Conservation (phyloP, 331 rosid genomes). For the Prunus yedoensis region DNA sequence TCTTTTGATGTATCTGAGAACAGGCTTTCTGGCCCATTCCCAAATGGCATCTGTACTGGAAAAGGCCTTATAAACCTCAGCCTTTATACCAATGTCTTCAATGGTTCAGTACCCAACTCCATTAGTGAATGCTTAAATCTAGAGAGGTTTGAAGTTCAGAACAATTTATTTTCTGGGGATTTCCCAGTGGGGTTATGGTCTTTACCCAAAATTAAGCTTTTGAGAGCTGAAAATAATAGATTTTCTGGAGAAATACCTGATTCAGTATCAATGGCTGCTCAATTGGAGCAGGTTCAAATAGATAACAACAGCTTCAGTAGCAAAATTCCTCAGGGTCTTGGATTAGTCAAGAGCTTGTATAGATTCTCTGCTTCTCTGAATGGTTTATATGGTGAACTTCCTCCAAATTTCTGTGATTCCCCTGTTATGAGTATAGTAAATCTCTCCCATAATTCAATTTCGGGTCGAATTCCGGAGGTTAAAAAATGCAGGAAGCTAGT, state of each 20-base stretch:
- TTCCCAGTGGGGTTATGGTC: conserved; percentile 76
- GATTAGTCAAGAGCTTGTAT: conserved; percentile 71
- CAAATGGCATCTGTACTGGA: conserved; percentile 61
- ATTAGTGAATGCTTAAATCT: conserved; percentile 65
- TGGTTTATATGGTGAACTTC: conserved; percentile 70
- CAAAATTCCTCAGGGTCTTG: conserved; percentile 75
- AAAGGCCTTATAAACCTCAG: conserved; percentile 55
- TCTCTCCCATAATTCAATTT: conserved; percentile 82
- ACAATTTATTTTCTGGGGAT: conserved; percentile 77
- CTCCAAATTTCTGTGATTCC: conserved; percentile 83
- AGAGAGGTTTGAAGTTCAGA: conserved; percentile 92
- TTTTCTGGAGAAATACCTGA: conserved; percentile 82
- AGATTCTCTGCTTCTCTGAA: conserved; percentile 93
- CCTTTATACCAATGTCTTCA: conserved; percentile 71
- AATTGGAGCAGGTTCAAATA: conserved; percentile 92
- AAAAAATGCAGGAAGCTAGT: conserved; percentile 79
- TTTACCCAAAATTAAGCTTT: conserved; percentile 72
- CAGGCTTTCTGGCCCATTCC: conserved; percentile 73
- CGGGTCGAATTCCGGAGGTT: conserved; percentile 75
- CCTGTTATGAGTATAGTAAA: conserved; percentile 95
- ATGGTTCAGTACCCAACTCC: conserved; percentile 61
- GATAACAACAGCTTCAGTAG: conserved; percentile 75
- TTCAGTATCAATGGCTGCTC: conserved; percentile 65
- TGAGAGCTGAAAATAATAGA: conserved; percentile 85
- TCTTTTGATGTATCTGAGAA: conserved; percentile 89